Conservation (phyloP, 1,284 basidiomycete genomes). For the Fereydounia khargensis region DNA sequence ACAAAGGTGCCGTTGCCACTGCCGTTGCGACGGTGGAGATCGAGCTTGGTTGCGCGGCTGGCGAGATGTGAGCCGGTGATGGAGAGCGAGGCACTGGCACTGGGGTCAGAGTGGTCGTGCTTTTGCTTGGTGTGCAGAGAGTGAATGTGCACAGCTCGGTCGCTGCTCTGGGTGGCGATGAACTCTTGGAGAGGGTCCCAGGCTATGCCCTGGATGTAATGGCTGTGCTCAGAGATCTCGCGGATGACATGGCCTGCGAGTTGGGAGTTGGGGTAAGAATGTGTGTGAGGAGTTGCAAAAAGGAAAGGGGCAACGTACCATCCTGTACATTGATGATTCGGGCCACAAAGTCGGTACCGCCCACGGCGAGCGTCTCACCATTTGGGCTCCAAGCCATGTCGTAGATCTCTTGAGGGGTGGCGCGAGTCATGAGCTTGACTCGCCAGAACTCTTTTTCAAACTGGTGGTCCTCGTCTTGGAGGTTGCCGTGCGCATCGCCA, state of each 20-base stretch:
- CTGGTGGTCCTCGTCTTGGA: conserved; percentile 68
- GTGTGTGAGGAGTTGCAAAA: conserved; percentile 85
- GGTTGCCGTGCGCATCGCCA: conserved; percentile 64
- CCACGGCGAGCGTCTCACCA: conserved; percentile 87
- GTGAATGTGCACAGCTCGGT: conserved; percentile 51
- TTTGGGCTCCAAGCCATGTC: conserved; percentile 96
- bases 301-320: too few species aligned
- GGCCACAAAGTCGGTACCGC: conserved; percentile 93
- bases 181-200: conserved; percentile 55
- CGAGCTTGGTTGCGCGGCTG: conserved; percentile 43
- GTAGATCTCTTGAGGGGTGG: conserved; percentile 71
- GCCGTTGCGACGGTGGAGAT: conserved; percentile 36
- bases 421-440: conserved; percentile 79
- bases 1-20: conserved; percentile 32
- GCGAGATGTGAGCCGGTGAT: conserved; percentile 23
- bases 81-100: conserved; percentile 2
- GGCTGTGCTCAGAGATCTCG: conserved; percentile 53
- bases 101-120: conserved; percentile 8
- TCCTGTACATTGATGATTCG: conserved; percentile 76
- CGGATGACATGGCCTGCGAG: conserved; percentile 48
- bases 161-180: conserved; percentile 54
- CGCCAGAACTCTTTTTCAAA: conserved; percentile 96
- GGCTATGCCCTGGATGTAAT: conserved; percentile 56
- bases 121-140: conserved; percentile 12
- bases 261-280: too few species aligned